Conservation (phyloP, 176 grass and related monocot genomes). For the Metroxylon sagu region DNA sequence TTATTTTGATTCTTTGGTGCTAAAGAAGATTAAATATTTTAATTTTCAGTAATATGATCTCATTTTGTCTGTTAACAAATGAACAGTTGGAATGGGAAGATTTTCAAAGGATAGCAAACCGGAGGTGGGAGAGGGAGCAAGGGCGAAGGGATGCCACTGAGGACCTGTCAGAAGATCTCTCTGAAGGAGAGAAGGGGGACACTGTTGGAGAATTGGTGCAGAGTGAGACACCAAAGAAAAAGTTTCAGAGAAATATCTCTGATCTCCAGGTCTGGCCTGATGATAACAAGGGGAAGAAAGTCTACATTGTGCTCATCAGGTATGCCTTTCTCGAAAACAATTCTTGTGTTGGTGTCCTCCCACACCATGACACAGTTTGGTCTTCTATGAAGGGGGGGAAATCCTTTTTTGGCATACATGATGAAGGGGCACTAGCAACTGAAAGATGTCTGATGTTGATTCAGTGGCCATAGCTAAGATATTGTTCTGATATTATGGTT, state of each 20-base stretch:
- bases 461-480: too few relatives aligned
- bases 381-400: too few relatives aligned
- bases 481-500: too few relatives aligned
- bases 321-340: neutral
- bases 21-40: too few relatives aligned
- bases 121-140: conserved; percentile 69
- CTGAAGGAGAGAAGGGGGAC: conserved; percentile 74
- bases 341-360: neutral
- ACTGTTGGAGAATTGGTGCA: conserved; percentile 41
- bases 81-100: conserved; percentile 71
- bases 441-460: too few relatives aligned
- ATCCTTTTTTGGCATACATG: too few relatives aligned
- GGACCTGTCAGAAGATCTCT: conserved; percentile 84
- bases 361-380: too few relatives aligned
- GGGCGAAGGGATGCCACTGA: conserved; percentile 60
- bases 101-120: conserved; percentile 49
- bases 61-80: neutral
- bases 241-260: conserved; percentile 72
- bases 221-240: conserved; percentile 42
- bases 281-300: conserved; percentile 78
- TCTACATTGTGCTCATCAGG: conserved; percentile 43
- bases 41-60: too few relatives aligned
- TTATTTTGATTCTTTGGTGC: too few relatives aligned
- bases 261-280: conserved; percentile 70
- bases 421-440: too few relatives aligned